These are phyloP conservation scores for Pugionium dolabratum DNA, from an alignment of 345 rosid species.

Conservation along the genomic window DNA sequence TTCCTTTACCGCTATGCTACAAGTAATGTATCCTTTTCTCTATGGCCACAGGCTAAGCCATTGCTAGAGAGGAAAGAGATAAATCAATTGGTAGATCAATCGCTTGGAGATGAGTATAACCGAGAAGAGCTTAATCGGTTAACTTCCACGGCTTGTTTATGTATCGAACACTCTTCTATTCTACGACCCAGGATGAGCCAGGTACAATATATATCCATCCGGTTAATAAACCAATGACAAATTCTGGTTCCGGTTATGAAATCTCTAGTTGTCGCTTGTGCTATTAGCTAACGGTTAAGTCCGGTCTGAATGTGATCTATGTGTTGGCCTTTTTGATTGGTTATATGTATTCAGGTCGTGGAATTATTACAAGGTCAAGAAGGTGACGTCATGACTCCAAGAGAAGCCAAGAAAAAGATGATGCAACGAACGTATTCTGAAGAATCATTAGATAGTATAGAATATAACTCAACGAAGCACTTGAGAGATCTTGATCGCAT, in stretches of 20 bases:
- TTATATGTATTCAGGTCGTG: constrained; percentile 57
- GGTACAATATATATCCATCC: constrained; percentile 44
- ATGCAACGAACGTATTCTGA: constrained; percentile 70
- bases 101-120: constrained; percentile 55
- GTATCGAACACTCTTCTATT: constrained; percentile 77
- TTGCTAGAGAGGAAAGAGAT: constrained; percentile 58
- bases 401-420: constrained; percentile 37
- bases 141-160: constrained; percentile 70
- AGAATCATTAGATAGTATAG: constrained; percentile 62
- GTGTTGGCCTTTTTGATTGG: background rate
- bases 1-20: background rate
- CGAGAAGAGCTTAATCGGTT: constrained; percentile 66
- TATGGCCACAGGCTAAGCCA: constrained; percentile 68
- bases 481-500: constrained; percentile 56
- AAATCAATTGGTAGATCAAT: constrained; percentile 62
- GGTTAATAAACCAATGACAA: background rate
- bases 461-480: constrained; percentile 75
- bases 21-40: constrained; percentile 14
- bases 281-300: background rate
- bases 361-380: constrained; percentile 66
- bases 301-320: background rate
- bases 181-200: constrained; percentile 88
- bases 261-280: background rate
- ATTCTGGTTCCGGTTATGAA: background rate
- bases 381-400: constrained; percentile 32